phyloP scores from a whole-genome alignment of 1,139 yeast genomes.

The Wickerhamomyces sp. region DNA sequence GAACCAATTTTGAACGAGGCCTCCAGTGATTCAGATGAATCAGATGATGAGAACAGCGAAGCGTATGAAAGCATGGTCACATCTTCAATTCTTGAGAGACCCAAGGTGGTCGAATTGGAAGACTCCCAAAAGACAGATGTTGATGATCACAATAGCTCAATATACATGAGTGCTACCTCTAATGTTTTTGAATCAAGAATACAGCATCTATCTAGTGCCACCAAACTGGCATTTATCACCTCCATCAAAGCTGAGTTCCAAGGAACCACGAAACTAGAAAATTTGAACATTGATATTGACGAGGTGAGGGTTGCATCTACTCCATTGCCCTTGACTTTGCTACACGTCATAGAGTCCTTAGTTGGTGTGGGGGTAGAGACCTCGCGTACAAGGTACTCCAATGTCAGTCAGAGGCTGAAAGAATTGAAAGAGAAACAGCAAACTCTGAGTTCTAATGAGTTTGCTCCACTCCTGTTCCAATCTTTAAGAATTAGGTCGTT shows the following conservation, averaged over 20 bases:
- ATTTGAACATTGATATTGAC: conserved; percentile 44
- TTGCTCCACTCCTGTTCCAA: conserved; percentile 5
- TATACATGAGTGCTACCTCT: conserved; percentile 80
- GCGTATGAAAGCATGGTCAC: conserved; percentile 31
- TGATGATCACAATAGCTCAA: conserved; percentile 63
- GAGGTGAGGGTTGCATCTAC: conserved; percentile 38
- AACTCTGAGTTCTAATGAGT: conserved; percentile 1
- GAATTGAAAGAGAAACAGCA: conserved; percentile 1
- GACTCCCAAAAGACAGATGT: conserved; percentile 45
- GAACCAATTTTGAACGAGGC: conserved; percentile 15
- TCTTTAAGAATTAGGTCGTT: conserved; percentile 23
- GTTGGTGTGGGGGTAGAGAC: conserved; percentile 20
- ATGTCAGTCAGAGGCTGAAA: conserved; percentile 16
- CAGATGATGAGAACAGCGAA: conserved; percentile 23
- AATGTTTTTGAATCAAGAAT: conserved; percentile 24
- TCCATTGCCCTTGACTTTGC: conserved; percentile 29
- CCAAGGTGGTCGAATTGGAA: conserved; percentile 50
- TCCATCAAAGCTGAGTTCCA: conserved; percentile 39
- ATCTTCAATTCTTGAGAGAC: conserved; percentile 30
- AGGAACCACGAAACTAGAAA: conserved; percentile 44
- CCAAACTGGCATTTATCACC: conserved; percentile 29
- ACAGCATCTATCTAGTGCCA: conserved; percentile 8
- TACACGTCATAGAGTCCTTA: conserved; percentile 25
- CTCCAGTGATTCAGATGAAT: conserved; percentile 17
- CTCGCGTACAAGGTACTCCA: conserved; percentile 28